Base-by-base conservation (phyloP, 2,329 filamentous ascomycete species). In the Dactylellina leptospora region DNA sequence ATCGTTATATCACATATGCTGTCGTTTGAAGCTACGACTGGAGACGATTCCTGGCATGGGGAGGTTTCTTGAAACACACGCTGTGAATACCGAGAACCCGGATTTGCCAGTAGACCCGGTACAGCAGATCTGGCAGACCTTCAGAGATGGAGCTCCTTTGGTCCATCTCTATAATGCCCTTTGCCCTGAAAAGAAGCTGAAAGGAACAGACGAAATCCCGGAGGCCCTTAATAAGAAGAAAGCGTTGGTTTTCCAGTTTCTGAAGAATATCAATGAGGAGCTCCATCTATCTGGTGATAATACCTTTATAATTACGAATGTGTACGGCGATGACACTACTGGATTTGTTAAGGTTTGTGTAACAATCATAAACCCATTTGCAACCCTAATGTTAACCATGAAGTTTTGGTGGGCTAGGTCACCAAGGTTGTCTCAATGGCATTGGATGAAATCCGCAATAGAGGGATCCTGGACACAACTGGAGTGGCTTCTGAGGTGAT, bases 1-100 rank as follows among this genome's bases (percentile, higher is more conserved):
- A 70, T 97, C 93, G 9, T 86, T 99, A 22, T 99, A 96, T 81
- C 93, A 97, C 81, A 96, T 96, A 80, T 97, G 95, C 80, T 85
- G 96, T 75, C 88, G 89, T 59, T 84, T 97, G 73, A 91, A 91
- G 79, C 88, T 89, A 81, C 88, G 95, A 74, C 83, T 99, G 73
- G 85, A 88, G 62, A 89, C 90, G 75, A 92, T 97, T 6, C 92
- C 92, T 2, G 90, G 87, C 68, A 97, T 97, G 78, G 88, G 92
- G 74, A 63, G 56, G 16, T 44, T 60, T 20, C 47, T 72, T 5
- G 83, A 84, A 16, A 89, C 90, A 23, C 76, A 76, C 79, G 82
- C 96, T 76, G 55, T 54, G 5, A 60, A 72, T 44, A 48, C 59
- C n/a, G 83, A 86, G 56, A 85, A 92, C 77, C 88, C 95, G 76